Conservation (phyloP, 1,284 basidiomycete genomes). For the Ceratorhiza oryzae-sativae region DNA sequence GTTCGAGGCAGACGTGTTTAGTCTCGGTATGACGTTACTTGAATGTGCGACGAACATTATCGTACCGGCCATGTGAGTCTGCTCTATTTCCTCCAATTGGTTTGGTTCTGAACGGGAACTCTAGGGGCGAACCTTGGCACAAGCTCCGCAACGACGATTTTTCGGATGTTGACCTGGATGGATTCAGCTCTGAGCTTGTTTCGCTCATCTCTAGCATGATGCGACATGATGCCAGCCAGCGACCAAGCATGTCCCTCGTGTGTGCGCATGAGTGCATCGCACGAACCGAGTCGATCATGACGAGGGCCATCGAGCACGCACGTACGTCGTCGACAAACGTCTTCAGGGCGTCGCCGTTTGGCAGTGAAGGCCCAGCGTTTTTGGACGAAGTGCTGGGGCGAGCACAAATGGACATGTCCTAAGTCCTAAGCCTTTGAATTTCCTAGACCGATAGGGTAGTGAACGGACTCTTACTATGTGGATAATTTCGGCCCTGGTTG, state of each 20-base stretch:
- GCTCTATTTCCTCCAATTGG: not conserved
- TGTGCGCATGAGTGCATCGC: constrained; percentile 71
- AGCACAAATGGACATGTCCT: constrained; percentile 28
- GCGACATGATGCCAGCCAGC: constrained; percentile 69
- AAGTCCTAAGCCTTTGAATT: not conserved
- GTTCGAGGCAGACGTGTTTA: constrained; percentile 95
- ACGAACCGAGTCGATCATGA: constrained; percentile 72
- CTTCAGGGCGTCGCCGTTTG: constrained; percentile 72
- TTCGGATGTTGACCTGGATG: constrained; percentile 77
- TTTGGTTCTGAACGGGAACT: constrained; percentile 30
- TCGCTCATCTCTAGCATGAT: constrained; percentile 80
- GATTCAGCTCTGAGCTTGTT: constrained; percentile 75
- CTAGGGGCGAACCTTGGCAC: constrained; percentile 91
- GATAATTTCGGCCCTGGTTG: constrained; percentile 1
- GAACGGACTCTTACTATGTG: constrained; percentile 17
- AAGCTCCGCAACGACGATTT: constrained; percentile 92
- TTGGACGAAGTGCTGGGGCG: constrained; percentile 65
- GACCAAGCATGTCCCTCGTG: constrained; percentile 68
- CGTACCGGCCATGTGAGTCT: constrained; percentile 91
- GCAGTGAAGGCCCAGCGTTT: constrained; percentile 63
- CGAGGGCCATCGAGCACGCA: constrained; percentile 53
- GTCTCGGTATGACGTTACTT: constrained; percentile 92
- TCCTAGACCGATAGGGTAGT: not conserved
- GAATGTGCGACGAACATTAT: constrained; percentile 96
- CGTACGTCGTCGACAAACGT: constrained; percentile 51